phyloP scores from a whole-genome alignment of 768 basidiomycete species.

The Lactarius tabidus region DNA sequence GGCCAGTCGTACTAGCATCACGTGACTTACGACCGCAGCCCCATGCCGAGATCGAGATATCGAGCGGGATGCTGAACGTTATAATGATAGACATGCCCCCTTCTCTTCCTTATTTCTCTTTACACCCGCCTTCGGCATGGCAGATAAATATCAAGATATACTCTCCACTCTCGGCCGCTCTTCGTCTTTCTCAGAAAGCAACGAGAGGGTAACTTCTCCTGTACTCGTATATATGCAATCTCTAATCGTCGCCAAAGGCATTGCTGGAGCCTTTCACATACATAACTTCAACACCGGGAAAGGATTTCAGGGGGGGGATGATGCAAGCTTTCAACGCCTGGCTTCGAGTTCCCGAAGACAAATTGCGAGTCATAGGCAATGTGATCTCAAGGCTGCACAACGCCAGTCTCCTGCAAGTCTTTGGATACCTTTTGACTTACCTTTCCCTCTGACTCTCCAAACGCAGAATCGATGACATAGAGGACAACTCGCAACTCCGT shows the following conservation, averaged over 20 bases:
- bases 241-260: conserved; percentile 31
- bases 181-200: conserved; percentile 10
- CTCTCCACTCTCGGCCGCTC: conserved; percentile 12
- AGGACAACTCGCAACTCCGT: conserved; percentile 84
- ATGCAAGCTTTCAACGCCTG: conserved; percentile 93
- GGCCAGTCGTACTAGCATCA: no score
- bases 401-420: conserved; percentile 79
- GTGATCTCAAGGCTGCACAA: conserved; percentile 94
- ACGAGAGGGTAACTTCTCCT: conserved; percentile 9
- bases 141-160: conserved; percentile 22
- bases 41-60: neutral
- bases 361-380: conserved; percentile 66
- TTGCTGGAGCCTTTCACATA: conserved; percentile 89
- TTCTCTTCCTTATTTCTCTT: neutral
- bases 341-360: conserved; percentile 75
- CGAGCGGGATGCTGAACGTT: neutral
- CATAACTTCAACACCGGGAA: conserved; percentile 79
- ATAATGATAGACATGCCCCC: neutral
- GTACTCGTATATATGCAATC: neutral
- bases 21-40: neutral
- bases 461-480: conserved; percentile 85
- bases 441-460: neutral
- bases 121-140: conserved; percentile 3
- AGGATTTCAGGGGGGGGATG: conserved; percentile 84
- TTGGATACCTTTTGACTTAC: neutral